Base-by-base conservation (phyloP, 495 filamentous ascomycete genomes). In the Achaetomiella virescens region DNA sequence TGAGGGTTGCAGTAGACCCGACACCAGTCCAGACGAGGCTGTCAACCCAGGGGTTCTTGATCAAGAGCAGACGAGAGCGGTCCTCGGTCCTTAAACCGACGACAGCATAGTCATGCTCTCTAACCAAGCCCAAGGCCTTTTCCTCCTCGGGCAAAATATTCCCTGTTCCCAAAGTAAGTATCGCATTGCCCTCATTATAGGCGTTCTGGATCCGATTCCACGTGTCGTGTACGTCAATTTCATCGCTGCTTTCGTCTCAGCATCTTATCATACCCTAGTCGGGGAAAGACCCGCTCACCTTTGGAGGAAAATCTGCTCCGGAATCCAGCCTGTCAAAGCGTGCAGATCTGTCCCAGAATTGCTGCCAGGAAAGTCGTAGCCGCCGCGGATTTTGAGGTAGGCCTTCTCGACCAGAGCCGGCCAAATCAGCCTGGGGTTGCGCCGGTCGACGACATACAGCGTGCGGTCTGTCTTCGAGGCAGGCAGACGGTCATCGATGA, bases 341-440 rank as follows among this genome's bases (percentile, higher is more conserved):
- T 89, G 89, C 2, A 99, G 71, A 66, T 99, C 93, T 6, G 91
- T 96, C 2, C 88, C 91, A 3, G 91, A 97, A 66, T 99, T 97
- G 62, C 92, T 97, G n/a, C 93, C 93, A 2, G 93, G 93, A 61
- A 99, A 97, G 60, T 97, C 90, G 68, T 99, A 99, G 31, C 93
- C 95, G 31, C 95, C 95, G 20, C 90, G 81, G 8, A 97, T 80
- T 72, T 97, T 99, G n/a, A 99, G 74, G 58, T 97, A 99, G 3
- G 93, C 93, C 65, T 99, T 99, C 69, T 99, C 93, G 33, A 97
- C 73, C 25, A 99, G 73, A 22, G 93, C 91, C n/a, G 92, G 93
- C 89, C 90, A 97, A 20, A 96, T 66, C 36, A 91, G 76, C 17
- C 67, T 69, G 11, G 86, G 84, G 58, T 95, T 86, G 27, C 85